These are phyloP conservation scores for Thalassiosira hispida DNA, from an alignment of 352 stramenopile genomes.

Conservation along the genomic window DNA sequence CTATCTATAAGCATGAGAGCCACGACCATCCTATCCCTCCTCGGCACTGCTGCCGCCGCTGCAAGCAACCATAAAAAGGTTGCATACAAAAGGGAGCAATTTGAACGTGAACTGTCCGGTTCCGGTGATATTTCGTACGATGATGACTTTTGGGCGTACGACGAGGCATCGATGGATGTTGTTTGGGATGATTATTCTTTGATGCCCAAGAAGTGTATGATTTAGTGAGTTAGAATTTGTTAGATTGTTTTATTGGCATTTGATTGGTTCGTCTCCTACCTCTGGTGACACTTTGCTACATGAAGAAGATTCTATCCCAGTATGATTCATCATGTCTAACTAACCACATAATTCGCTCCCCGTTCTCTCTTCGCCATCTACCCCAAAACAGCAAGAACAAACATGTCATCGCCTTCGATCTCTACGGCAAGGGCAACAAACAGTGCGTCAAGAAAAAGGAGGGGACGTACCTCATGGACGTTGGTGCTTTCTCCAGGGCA, in stretches of 20 bases:
- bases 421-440: constrained; percentile 47
- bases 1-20: background rate
- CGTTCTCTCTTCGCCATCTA: background rate
- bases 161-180: constrained; percentile 12
- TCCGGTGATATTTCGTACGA: constrained; percentile 37
- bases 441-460: constrained; percentile 34
- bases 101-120: constrained; percentile 32
- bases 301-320: no score
- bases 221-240: constrained; percentile 44
- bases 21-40: background rate
- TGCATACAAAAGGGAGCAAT: constrained; percentile 12
- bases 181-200: constrained; percentile 47
- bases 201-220: constrained; percentile 43
- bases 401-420: constrained; percentile 44
- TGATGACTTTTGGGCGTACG: constrained; percentile 45
- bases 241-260: constrained; percentile 1
- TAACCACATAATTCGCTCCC: no score
- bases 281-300: no score
- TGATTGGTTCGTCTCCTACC: constrained; percentile 9
- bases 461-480: constrained; percentile 45
- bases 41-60: background rate
- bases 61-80: background rate
- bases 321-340: no score
- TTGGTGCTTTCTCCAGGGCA: constrained; percentile 40
- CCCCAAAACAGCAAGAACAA: constrained; percentile 43